These are phyloP conservation scores for Orbilia brochopaga DNA, from an alignment of 2,329 filamentous ascomycete species.

Conservation along the genomic window DNA sequence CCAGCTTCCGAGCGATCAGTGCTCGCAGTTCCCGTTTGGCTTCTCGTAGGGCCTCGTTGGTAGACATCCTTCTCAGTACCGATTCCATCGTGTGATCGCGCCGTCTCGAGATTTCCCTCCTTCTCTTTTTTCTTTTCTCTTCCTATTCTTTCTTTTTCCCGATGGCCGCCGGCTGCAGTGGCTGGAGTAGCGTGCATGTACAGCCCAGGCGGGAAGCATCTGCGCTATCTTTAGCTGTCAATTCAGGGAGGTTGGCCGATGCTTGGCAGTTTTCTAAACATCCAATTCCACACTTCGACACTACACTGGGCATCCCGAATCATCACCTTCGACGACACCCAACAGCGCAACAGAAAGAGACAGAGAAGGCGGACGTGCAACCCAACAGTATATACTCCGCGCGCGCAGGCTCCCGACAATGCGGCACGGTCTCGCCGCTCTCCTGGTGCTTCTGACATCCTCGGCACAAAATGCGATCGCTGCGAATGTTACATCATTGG, in stretches of 20 bases:
- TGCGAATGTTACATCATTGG: slow-evolving; percentile 62
- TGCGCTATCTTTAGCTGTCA: background rate
- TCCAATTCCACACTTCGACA: background rate
- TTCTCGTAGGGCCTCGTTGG: slow-evolving; percentile 26
- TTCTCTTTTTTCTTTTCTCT: slow-evolving; percentile 2
- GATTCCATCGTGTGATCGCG: slow-evolving; percentile 2
- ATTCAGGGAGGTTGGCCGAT: background rate
- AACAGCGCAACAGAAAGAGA: background rate
- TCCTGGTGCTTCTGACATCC: slow-evolving; percentile 14
- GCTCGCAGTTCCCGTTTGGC: slow-evolving; percentile 35
- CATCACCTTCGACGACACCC: background rate
- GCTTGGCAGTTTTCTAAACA: background rate
- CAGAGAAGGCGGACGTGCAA: background rate
- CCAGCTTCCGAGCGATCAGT: slow-evolving; percentile 19
- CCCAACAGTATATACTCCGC: background rate
- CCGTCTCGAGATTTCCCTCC: background rate
- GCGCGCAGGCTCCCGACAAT: slow-evolving; percentile 9
- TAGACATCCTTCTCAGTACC: slow-evolving; percentile 32
- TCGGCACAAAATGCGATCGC: slow-evolving; percentile 57
- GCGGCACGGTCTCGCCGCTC: slow-evolving; percentile 14
- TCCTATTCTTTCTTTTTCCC: background rate
- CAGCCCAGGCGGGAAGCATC: slow-evolving; percentile 44
- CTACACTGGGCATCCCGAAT: background rate
- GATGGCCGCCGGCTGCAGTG: background rate
- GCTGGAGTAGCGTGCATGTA: background rate